phyloP scores from a whole-genome alignment of 2,329 filamentous ascomycete species.

The Ceratocystis destructans region DNA sequence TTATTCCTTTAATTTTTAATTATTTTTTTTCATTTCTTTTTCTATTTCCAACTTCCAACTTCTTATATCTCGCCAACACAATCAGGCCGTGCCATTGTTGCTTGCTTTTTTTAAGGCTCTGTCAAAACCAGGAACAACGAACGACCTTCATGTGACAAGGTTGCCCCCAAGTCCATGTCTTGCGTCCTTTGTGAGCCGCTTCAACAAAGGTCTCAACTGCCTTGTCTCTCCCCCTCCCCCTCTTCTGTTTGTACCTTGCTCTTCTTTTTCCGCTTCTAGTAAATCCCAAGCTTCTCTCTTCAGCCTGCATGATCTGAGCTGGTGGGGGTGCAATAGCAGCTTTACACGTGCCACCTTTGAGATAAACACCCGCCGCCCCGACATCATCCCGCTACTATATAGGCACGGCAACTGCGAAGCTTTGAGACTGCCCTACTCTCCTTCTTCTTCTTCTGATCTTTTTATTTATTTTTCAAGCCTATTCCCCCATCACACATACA shows the following conservation, averaged over 20 bases:
- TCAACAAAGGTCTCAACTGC: not conserved
- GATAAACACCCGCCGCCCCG: not conserved
- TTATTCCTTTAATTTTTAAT: not conserved
- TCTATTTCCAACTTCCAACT: too few species aligned
- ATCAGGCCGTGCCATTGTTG: too few species aligned
- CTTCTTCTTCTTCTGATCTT: not conserved
- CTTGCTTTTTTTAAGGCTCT: too few species aligned
- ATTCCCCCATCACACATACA: not conserved
- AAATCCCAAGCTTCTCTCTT: not conserved
- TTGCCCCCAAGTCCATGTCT: not conserved
- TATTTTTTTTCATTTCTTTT: not conserved
- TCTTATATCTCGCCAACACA: too few species aligned
- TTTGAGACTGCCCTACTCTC: not conserved
- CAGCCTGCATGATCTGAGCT: not conserved
- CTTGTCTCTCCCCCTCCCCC: not conserved
- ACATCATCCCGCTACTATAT: not conserved
- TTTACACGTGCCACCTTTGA: not conserved
- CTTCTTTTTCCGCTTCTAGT: not conserved
- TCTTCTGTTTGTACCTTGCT: not conserved
- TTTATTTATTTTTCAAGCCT: not conserved
- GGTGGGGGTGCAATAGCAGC: not conserved
- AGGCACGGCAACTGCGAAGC: not conserved
- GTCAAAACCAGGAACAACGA: not conserved
- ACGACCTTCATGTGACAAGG: not conserved
- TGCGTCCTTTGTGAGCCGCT: not conserved